A percentile compares a stretch with the other conserved stretches of the same genome.
Evolutionary conservation across 106 monocot species (phyloP).

Genomic region (Allium fistulosum): DNA sequence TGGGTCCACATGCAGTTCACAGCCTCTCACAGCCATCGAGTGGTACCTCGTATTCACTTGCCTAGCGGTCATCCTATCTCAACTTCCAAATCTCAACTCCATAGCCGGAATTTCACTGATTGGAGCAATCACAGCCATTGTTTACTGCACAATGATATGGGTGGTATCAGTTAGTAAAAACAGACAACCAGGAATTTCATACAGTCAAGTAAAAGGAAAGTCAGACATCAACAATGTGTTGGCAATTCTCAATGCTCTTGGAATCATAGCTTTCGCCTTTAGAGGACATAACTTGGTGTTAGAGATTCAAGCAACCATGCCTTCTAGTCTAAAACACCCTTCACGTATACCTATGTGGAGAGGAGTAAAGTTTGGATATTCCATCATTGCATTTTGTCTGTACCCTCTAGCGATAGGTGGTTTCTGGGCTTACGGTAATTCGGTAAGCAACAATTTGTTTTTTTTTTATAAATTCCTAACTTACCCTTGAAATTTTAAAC

Average conservation of each 20-base stretch:
- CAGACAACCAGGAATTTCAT: constrained; percentile 36
- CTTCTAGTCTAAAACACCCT: constrained; percentile 73
- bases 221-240: constrained; percentile 22
- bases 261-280: constrained; percentile 83
- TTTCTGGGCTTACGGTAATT: constrained; percentile 90
- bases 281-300: constrained; percentile 85
- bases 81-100: constrained; percentile 95
- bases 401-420: constrained; percentile 79
- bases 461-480: background rate
- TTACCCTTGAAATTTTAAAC: background rate
- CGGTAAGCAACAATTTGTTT: constrained; percentile 22
- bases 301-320: constrained; percentile 96
- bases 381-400: constrained; percentile 50
- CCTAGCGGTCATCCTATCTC: constrained; percentile 54
- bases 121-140: constrained; percentile 58
- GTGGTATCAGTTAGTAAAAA: constrained; percentile 54
- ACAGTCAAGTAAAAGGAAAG: constrained; percentile 15
- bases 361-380: constrained; percentile 68
- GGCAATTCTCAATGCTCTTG: constrained; percentile 50
- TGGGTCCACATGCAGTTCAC: constrained; percentile 34
- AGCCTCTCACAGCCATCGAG: constrained; percentile 53
- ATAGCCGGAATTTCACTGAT: constrained; percentile 81
- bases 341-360: constrained; percentile 87
- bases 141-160: constrained; percentile 89
- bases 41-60: constrained; percentile 94